These are phyloP conservation scores for Dionaea muscipula DNA, from an alignment of 179 eudicot genomes.

Conservation along the genomic window DNA sequence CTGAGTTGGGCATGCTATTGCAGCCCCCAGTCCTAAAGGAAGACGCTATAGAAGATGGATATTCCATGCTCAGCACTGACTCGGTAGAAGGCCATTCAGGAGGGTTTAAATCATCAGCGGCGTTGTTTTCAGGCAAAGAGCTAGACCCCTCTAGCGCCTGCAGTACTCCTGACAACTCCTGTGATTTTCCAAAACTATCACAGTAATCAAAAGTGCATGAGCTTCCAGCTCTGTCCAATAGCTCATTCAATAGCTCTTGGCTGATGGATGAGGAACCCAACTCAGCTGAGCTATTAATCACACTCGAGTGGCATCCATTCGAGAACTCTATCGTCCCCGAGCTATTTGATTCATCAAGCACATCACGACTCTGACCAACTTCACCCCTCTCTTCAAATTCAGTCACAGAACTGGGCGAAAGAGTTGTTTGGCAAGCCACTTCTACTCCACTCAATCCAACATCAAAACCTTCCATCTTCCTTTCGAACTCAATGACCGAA, in stretches of 20 bases:
- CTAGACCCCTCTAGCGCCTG: slow-evolving; percentile 32
- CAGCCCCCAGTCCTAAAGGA: slow-evolving; percentile 54
- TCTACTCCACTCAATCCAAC: slow-evolving; percentile 17
- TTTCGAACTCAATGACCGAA: slow-evolving; percentile 37
- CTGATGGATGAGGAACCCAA: slow-evolving; percentile 48
- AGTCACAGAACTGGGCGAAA: slow-evolving; percentile 52
- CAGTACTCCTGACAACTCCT: slow-evolving; percentile 50
- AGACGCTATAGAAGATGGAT: slow-evolving; percentile 66
- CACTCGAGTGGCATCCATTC: slow-evolving; percentile 34
- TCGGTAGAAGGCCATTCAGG: slow-evolving; percentile 66
- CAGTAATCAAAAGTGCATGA: slow-evolving; percentile 63
- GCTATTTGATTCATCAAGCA: slow-evolving; percentile 36
- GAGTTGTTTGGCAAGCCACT: slow-evolving; percentile 32
- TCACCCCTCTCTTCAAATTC: slow-evolving; percentile 31
- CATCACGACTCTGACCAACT: slow-evolving; percentile 22
- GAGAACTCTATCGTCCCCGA: slow-evolving; percentile 30
- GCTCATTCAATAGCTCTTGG: slow-evolving; percentile 48
- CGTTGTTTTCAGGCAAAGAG: slow-evolving; percentile 37
- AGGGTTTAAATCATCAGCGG: slow-evolving; percentile 37
- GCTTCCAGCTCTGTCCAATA: slow-evolving; percentile 40
- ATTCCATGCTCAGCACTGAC: slow-evolving; percentile 63
- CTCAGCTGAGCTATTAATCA: slow-evolving; percentile 42
- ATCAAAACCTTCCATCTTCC: slow-evolving; percentile 16
- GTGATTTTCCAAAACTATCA: slow-evolving; percentile 55
- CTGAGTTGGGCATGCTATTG: slow-evolving; percentile 36